phyloP scores from a whole-genome alignment of 1,284 basidiomycete genomes.

The Coniferiporia sulphurascens region DNA sequence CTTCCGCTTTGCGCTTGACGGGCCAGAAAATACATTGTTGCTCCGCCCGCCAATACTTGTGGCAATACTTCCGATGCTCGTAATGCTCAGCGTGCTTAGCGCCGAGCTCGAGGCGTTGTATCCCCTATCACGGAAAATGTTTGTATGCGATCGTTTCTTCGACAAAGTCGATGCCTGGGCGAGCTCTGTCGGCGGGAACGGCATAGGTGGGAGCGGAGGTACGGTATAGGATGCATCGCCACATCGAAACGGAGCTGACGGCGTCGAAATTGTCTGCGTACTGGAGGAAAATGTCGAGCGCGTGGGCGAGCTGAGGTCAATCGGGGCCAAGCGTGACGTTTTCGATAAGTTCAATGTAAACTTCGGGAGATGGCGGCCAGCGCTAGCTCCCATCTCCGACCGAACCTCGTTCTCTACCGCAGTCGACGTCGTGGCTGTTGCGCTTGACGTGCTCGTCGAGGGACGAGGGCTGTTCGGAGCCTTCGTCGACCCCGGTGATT shows the following conservation, averaged over 20 bases:
- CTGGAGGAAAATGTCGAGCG: slow-evolving; percentile 10
- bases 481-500: slow-evolving; percentile 5
- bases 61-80: slow-evolving; percentile 14
- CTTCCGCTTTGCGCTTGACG: slow-evolving; percentile 10
- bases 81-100: slow-evolving; percentile 16
- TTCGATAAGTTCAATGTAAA: slow-evolving; percentile 11
- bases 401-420: slow-evolving; percentile 15
- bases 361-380: slow-evolving; percentile 9
- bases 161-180: not conserved
- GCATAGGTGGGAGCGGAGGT: not conserved
- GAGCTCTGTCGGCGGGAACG: not conserved
- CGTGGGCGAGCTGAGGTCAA: slow-evolving; percentile 9
- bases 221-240: not conserved
- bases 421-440: slow-evolving; percentile 14
- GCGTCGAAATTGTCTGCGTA: not conserved
- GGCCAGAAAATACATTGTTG: slow-evolving; percentile 6
- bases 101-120: slow-evolving; percentile 16
- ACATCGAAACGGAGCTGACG: not conserved
- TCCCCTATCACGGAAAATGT: slow-evolving; percentile 10
- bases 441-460: slow-evolving; percentile 13
- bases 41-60: slow-evolving; percentile 9
- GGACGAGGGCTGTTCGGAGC: slow-evolving; percentile 12
- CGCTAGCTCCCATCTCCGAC: not conserved
- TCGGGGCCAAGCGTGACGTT: not conserved
- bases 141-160: slow-evolving; percentile 7